A percentile compares a stretch with the other conserved stretches of the same genome.
Evolutionary conservation across 768 basidiomycete genomes (phyloP).

Genomic region (Suillus luteus): DNA sequence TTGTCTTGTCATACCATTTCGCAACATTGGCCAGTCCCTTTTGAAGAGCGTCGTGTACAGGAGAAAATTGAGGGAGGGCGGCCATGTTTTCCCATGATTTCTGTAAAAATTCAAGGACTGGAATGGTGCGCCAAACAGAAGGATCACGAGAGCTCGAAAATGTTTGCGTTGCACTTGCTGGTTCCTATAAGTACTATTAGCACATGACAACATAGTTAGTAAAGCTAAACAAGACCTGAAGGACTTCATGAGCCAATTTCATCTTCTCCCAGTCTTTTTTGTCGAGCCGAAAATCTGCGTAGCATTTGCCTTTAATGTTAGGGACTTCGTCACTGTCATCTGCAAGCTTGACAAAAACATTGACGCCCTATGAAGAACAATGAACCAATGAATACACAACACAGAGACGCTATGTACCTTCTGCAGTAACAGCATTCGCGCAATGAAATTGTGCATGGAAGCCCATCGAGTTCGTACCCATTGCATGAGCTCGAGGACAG

Average conservation of each 20-base stretch:
- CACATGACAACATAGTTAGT: neutral
- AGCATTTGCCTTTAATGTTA: constrained; percentile 26
- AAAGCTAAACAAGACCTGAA: constrained; percentile 18
- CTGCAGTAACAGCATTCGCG: neutral
- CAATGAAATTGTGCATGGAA: neutral
- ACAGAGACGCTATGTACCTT: neutral
- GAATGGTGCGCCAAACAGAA: neutral
- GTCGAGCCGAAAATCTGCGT: constrained; percentile 26
- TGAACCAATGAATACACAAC: neutral
- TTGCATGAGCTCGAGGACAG: neutral
- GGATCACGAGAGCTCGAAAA: neutral
- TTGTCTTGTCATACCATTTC: too few relatives aligned
- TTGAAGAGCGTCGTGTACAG: neutral
- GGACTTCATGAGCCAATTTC: constrained; percentile 24
- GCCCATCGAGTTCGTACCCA: neutral
- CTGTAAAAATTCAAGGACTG: neutral
- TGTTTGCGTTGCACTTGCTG: neutral
- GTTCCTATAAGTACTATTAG: neutral
- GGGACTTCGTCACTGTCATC: constrained; percentile 28
- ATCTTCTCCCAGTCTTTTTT: constrained; percentile 29
- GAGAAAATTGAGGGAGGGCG: neutral
- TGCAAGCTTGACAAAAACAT: constrained; percentile 22
- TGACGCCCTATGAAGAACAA: neutral
- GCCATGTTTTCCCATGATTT: neutral
- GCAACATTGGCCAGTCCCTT: neutral